Evolutionary conservation across 2,329 filamentous ascomycete species (phyloP), one percentile per base, ranked within the genome.

Genomic region (Aureobasidium sp.): DNA sequence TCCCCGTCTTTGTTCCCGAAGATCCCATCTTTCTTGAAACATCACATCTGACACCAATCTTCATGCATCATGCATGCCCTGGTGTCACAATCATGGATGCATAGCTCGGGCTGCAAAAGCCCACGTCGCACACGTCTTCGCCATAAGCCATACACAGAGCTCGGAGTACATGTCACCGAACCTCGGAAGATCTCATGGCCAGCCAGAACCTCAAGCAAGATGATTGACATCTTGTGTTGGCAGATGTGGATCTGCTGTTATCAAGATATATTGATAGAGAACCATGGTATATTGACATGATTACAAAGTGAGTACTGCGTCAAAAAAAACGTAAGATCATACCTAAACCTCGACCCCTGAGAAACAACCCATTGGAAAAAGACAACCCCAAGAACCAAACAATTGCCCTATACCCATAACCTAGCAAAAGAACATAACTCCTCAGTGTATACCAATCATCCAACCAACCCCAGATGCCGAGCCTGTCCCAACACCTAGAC

Each of bases 391-490:
- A 35, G 12, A 45, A 34, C 6, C 4, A 48, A 27, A 48, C 6
- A 35, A 30, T 25, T 17, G n/a, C 21, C 11, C 21, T 30, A 25
- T 35, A 3, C 8, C 44, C 8, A 12, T 12, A 38, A 38, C 21
- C 11, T 19, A 34, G 10, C 4, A 30, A 39, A 39, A 22, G 21
- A n/a, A 49, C 24, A 38, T 49, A 12, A 35, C 21, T 17, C 44
- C 32, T 27, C 22, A 2, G 34, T 49, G 34, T 49, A 49, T 39
- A 49, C 45, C 45, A 39, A 21, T 8, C 32, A 30, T n/a, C 24
- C n/a, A 30, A 30, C 45, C 34, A 11, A 30, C 34, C 44, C 24
- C 17, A 16, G 27, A 25, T 37, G n/a, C 30, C 4, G 11, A n/a
- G 17, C 10, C 30, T 19, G 16, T 25, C 27, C 25, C 34, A 48